Evolutionary conservation across 495 filamentous ascomycete genomes (phyloP), one percentile per base, ranked within the genome.

Genomic region (Hypoxylon lienhwacheense): DNA sequence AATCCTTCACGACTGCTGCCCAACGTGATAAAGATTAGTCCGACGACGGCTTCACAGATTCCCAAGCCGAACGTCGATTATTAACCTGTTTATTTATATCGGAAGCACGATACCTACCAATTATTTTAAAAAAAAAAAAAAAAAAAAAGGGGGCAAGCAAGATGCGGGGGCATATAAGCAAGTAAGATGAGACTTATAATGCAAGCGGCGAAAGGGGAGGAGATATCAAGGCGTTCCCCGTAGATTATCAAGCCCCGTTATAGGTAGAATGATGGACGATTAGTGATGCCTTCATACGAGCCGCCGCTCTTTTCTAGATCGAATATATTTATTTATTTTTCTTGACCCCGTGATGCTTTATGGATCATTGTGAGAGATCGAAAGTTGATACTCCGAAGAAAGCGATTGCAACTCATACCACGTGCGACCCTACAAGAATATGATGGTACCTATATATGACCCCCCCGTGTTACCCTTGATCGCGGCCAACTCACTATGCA

Each of bases 1-100:
- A 67, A 65, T 62, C 57, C 64, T 67, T 56, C 61, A 14, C 47
- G 40, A 49, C 56, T 42, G 47, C 47, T 52, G 47, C 58, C 58
- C 58, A 61, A 56, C 47, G 48, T n/a, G 34, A 19, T 32, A 39
- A 28, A 56, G 47, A 55, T 51, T 55, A 48, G 46, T 45, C 42
- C 24, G 20, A 40, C 32, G 35, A 50, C 40, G 21, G 41, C 35
- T 24, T 53, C 36, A 26, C 34, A 22, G 52, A 28, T 34, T 40
- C 39, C 34, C 29, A 39, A 44, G 41, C 37, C 36, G 29, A 41
- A 39, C 47, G 28, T 33, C 51, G 32, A 31, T 24, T 32, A 35
- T 33, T 44, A 43, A 50, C 56, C 46, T 21, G 46, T 39, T 53
- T 47, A 34, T 44, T 12, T 26, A n/a, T 41, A 21, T 35, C 26